Percentiles rank a stretch among this genome's conserved stretches.
phyloP scores from a whole-genome alignment of 768 basidiomycete species.

The Pulveroboletus sp. region DNA sequence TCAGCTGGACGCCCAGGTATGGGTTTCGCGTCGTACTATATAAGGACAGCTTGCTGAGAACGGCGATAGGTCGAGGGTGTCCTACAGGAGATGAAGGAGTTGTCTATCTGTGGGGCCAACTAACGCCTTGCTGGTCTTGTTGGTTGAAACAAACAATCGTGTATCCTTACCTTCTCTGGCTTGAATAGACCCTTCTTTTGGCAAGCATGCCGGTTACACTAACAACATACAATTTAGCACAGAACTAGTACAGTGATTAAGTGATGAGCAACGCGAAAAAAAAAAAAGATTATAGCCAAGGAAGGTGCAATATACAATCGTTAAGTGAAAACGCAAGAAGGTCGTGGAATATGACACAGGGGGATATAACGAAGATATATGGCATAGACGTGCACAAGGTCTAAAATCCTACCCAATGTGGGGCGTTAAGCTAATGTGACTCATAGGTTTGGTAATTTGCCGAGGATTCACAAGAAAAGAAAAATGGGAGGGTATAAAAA shows the following conservation, averaged over 20 bases:
- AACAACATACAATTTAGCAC: constrained; percentile 4
- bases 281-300: not conserved
- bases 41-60: not conserved
- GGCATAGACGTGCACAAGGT: constrained; percentile 16
- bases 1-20: constrained; percentile 87
- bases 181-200: not conserved
- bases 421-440: constrained; percentile 2
- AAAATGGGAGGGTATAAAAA: not conserved
- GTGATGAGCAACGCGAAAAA: constrained; percentile 3
- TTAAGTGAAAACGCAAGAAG: constrained; percentile 10
- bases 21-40: not conserved
- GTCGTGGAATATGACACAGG: constrained; percentile 10
- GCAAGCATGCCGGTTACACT: constrained; percentile 10
- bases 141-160: not conserved
- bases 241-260: constrained; percentile 20
- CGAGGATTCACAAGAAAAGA: not conserved
- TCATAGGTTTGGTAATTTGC: constrained; percentile 2
- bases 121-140: constrained; percentile 7
- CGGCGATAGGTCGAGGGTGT: constrained; percentile 78
- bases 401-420: constrained; percentile 23
- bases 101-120: constrained; percentile 83
- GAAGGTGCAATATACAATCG: constrained; percentile 19
- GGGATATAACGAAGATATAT: constrained; percentile 3
- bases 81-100: constrained; percentile 94
- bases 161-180: constrained; percentile 4